phyloP scores from a whole-genome alignment of 768 basidiomycete genomes.

The Nidularia pulvinata region DNA sequence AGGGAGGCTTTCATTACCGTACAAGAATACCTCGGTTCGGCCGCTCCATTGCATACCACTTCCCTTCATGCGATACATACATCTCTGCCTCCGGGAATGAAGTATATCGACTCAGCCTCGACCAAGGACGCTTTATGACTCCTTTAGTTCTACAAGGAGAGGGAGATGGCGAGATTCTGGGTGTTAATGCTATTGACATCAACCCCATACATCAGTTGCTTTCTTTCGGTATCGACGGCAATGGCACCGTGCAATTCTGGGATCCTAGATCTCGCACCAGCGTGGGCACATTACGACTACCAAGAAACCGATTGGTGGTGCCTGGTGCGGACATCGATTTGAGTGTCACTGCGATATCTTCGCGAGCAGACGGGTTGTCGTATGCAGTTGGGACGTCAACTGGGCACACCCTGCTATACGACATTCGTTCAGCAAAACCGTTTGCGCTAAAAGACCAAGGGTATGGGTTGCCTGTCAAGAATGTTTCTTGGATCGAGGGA shows the following conservation, averaged over 20 bases:
- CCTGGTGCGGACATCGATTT: constrained; percentile 34
- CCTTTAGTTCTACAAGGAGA: constrained; percentile 63
- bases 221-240: constrained; percentile 87
- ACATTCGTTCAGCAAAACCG: constrained; percentile 81
- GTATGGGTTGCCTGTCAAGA: constrained; percentile 89
- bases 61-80: constrained; percentile 90
- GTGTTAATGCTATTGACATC: constrained; percentile 91
- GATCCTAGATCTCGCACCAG: constrained; percentile 83
- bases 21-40: constrained; percentile 96
- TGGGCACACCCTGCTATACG: constrained; percentile 93
- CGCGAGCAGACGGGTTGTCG: constrained; percentile 86
- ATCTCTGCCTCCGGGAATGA: constrained; percentile 85
- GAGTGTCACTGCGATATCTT: constrained; percentile 83
- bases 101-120: constrained; percentile 92
- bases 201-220: constrained; percentile 92
- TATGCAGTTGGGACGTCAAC: constrained; percentile 95
- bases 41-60: constrained; percentile 90
- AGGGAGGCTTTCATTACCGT: constrained; percentile 89
- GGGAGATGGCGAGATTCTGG: constrained; percentile 58
- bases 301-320: constrained; percentile 48
- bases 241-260: constrained; percentile 93
- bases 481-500: constrained; percentile 88
- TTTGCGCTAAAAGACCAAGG: constrained; percentile 96
- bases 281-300: constrained; percentile 71
- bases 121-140: constrained; percentile 91